Percentiles rank a stretch among this genome's conserved stretches.
Evolutionary conservation across 441 rosid species (phyloP).

Genomic region (Erysimum pusillum): DNA sequence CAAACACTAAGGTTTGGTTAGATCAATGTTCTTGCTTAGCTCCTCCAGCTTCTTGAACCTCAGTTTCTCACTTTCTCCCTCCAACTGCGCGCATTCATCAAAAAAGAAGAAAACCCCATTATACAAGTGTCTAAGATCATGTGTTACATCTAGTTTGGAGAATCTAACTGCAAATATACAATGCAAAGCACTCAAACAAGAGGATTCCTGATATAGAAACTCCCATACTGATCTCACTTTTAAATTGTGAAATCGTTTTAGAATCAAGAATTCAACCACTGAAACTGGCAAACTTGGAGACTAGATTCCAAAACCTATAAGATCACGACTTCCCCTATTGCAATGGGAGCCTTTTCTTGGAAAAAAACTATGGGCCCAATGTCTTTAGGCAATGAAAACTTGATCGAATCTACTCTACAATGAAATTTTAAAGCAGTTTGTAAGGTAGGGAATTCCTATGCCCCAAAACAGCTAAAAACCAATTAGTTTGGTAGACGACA

Average conservation of each 20-base stretch:
- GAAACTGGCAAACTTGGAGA: not conserved
- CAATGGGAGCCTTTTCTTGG: not conserved
- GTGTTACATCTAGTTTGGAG: slow-evolving; percentile 25
- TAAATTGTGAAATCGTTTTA: not conserved
- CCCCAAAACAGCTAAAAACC: slow-evolving; percentile 22
- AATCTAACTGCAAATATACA: slow-evolving; percentile 9
- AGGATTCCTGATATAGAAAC: not conserved
- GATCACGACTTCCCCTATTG: not conserved
- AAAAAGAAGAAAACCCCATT: not conserved
- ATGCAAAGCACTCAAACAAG: slow-evolving; percentile 26
- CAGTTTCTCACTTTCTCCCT: slow-evolving; percentile 88
- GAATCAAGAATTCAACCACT: not conserved
- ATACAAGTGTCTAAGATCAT: not conserved
- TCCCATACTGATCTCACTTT: slow-evolving; percentile 6
- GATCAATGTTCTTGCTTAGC: slow-evolving; percentile 88
- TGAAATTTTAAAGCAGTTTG: not conserved
- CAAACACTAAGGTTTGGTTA: slow-evolving; percentile 46
- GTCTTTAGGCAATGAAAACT: not conserved
- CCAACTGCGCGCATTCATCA: slow-evolving; percentile 65
- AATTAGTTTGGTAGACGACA: not conserved
- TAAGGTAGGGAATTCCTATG: not conserved
- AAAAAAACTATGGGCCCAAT: not conserved
- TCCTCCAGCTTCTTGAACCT: slow-evolving; percentile 99
- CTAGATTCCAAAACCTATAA: slow-evolving; percentile 11
- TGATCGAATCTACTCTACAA: no score